phyloP scores from a whole-genome alignment of 345 rosid genomes.

The Populus alba region DNA sequence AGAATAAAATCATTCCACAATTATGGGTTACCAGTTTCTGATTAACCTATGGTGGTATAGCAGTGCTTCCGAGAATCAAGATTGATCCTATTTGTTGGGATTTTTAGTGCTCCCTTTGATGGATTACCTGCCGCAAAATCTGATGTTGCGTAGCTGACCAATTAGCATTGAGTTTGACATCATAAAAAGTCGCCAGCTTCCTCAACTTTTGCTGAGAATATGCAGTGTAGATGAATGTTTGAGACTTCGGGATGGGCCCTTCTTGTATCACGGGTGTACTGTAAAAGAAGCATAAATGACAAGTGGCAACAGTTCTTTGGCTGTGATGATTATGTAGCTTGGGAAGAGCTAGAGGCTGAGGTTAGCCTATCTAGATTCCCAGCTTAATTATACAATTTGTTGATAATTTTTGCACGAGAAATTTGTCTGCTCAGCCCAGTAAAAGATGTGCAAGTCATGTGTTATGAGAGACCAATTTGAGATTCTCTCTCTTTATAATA shows the following conservation, averaged over 20 bases:
- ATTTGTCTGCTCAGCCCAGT: conserved; percentile 23
- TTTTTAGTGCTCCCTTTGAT: conserved; percentile 2
- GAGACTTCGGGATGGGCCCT: conserved; percentile 21
- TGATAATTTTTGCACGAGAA: conserved; percentile 19
- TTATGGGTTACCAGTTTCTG: conserved; percentile 75
- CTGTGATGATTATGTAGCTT: conserved; percentile 17
- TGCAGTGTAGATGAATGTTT: conserved; percentile 16
- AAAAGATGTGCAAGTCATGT: conserved; percentile 31
- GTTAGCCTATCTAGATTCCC: conserved; percentile 22
- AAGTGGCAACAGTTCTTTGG: conserved; percentile 17
- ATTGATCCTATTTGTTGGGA: background rate
- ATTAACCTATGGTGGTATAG: conserved; percentile 27
- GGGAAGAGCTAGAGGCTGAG: conserved; percentile 29
- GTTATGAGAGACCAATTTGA: conserved; percentile 21
- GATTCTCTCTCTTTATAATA: conserved; percentile 21
- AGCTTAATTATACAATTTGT: conserved; percentile 12
- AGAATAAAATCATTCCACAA: conserved; percentile 83
- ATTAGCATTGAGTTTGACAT: conserved; percentile 6
- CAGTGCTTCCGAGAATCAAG: conserved; percentile 15
- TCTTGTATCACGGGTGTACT: conserved; percentile 16
- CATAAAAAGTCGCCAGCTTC: conserved; percentile 7
- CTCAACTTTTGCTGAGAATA: background rate
- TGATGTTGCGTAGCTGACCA: background rate
- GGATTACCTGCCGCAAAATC: conserved; percentile 2
- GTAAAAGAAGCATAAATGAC: conserved; percentile 6